Percentiles rank a stretch among this genome's conserved stretches.
Evolutionary conservation across 1,284 basidiomycete genomes (phyloP).

Genomic region (Clitocybe nebularis): DNA sequence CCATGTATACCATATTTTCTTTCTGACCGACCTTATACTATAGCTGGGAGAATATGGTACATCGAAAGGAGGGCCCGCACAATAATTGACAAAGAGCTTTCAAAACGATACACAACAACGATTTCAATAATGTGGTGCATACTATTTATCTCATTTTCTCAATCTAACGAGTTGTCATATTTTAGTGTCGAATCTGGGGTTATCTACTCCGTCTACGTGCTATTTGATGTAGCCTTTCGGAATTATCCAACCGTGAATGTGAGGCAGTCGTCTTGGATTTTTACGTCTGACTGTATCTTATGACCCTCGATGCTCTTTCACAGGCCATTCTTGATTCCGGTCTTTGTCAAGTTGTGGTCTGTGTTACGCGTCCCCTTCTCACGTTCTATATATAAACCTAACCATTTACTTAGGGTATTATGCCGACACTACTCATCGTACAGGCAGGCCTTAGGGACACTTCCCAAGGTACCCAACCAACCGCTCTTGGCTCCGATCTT

Average conservation of each 20-base stretch:
- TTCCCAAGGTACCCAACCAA: constrained; percentile 19
- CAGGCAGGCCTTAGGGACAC: constrained; percentile 25
- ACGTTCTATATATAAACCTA: background rate
- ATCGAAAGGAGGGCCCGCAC: constrained; percentile 19
- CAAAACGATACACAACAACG: constrained; percentile 20
- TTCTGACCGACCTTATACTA: background rate
- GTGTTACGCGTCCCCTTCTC: constrained; percentile 8
- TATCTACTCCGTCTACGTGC: constrained; percentile 26
- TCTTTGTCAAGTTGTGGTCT: constrained; percentile 26
- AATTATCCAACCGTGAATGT: constrained; percentile 14
- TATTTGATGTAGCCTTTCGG: constrained; percentile 23
- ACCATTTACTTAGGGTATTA: constrained; percentile 22
- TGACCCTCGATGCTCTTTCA: background rate
- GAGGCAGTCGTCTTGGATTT: constrained; percentile 5
- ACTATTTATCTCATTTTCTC: background rate
- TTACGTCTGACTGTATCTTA: background rate
- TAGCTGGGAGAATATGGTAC: constrained; percentile 27
- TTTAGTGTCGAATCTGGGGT: constrained; percentile 24
- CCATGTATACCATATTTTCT: background rate
- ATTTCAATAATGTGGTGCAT: constrained; percentile 23
- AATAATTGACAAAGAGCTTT: constrained; percentile 18
- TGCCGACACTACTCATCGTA: constrained; percentile 31
- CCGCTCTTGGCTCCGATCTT: too few relatives aligned
- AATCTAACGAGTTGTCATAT: background rate
- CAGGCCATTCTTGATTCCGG: constrained; percentile 24